These are phyloP conservation scores for Melampsora larici-populina DNA, from an alignment of 1,284 basidiomycete genomes.

Conservation along the genomic window DNA sequence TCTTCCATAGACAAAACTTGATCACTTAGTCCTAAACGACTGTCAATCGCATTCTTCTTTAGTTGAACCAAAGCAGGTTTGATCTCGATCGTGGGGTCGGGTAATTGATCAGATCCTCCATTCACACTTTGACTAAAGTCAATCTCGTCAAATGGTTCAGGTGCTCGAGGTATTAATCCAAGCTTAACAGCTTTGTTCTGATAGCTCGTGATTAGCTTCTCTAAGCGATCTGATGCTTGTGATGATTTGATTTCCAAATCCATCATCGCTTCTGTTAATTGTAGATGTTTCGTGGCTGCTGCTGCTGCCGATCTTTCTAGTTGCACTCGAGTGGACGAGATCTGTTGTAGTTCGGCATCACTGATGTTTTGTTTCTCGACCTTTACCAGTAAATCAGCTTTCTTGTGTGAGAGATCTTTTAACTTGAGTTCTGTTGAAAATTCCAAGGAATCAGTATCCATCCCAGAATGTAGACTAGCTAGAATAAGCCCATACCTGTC, in stretches of 20 bases:
- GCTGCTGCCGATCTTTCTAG: conserved; percentile 67
- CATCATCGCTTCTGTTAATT: conserved; percentile 67
- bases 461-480: neutral
- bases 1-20: conserved; percentile 72
- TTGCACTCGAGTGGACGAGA: conserved; percentile 78
- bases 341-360: conserved; percentile 75
- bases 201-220: conserved; percentile 73
- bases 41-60: conserved; percentile 66
- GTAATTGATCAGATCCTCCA: conserved; percentile 65
- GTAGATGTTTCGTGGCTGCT: conserved; percentile 68
- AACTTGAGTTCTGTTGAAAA: conserved; percentile 16
- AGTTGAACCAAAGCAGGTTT: conserved; percentile 68
- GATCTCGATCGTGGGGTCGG: conserved; percentile 66
- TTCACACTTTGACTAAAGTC: conserved; percentile 73
- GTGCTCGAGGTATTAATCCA: conserved; percentile 67
- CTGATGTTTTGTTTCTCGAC: conserved; percentile 77
- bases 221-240: conserved; percentile 70
- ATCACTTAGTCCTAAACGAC: conserved; percentile 67
- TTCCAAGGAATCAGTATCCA: neutral
- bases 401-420: conserved; percentile 4
- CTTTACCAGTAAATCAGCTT: conserved; percentile 59
- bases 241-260: conserved; percentile 73
- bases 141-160: conserved; percentile 65
- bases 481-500: conserved; percentile 1
- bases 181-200: conserved; percentile 68